Base-by-base conservation (phyloP, 2,329 filamentous ascomycete genomes). In the Aschersonia sp. region DNA sequence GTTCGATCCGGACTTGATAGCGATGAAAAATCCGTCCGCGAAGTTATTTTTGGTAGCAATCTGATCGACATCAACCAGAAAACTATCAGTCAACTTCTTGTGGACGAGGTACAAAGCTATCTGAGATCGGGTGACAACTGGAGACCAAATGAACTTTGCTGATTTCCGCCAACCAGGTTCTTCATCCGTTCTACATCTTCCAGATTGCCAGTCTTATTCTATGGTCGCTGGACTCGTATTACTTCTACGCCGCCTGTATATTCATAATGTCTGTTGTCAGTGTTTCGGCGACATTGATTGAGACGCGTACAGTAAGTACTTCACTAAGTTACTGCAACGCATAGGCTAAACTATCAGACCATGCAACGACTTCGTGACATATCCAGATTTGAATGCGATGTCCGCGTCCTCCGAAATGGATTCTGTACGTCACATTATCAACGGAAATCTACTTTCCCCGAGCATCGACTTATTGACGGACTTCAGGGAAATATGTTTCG, bases 111-210 rank as follows among this genome's bases (percentile, higher is more conserved):
- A 62, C 38, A 31, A 2, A 10, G 38, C 10, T 9, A n/a, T 5
- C 9, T 7, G 5, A 10, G n/a, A 31, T 46, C 30, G 10, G 29
- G 5, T 38, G 10, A 10, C 7, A 42, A 12, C 40, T 20, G 10
- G 6, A n/a, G n/a, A 47, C 3, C 30, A 42, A 5, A 3, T 30
- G 38, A 28, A 20, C 35, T 29, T 28, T 28, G 20, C 50, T 52
- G 10, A 51, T 29, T 28, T 10, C 5, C 5, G 20, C 10, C 7
- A 20, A 38, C 6, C 6, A 87, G 78, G 89, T 87, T 28, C 89
- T 98, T 58, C 92, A 98, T 61, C 94, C 92, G 0, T 98, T 98
- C 63, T 98, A 98, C 62, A 84, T 98, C 48, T 98, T 98, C 61
- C 92, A 98, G 65, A 83, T 97, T 57, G 91, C 89, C 45, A 97